Percentiles rank a stretch among this genome's conserved stretches.
phyloP scores from a whole-genome alignment of 2,329 filamentous ascomycete genomes.

The Saccharata proteae region DNA sequence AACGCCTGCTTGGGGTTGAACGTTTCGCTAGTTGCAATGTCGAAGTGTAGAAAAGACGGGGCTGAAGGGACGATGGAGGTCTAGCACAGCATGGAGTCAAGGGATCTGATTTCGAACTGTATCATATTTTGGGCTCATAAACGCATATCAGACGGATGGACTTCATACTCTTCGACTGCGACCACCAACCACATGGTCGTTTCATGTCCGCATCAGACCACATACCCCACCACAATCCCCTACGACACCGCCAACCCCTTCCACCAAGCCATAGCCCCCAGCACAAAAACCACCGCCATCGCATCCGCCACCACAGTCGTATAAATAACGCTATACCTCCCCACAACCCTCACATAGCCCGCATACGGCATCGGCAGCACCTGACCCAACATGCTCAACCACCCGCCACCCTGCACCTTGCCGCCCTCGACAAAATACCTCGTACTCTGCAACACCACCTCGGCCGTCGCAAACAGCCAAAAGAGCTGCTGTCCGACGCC shows the following conservation, averaged over 20 bases:
- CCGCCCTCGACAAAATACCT: constrained; percentile 59
- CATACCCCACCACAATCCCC: too few relatives aligned
- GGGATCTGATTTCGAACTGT: too few relatives aligned
- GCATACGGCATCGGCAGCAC: constrained; percentile 55
- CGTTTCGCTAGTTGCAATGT: too few relatives aligned
- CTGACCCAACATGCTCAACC: constrained; percentile 50
- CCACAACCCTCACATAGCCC: constrained; percentile 47
- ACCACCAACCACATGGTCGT: too few relatives aligned
- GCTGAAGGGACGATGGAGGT: too few relatives aligned
- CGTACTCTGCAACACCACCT: constrained; percentile 59
- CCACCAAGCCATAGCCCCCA: constrained; percentile 47
- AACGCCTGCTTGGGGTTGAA: too few relatives aligned
- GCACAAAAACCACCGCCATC: constrained; percentile 64
- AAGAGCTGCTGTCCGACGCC: constrained; percentile 49
- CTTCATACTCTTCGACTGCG: too few relatives aligned
- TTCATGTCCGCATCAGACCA: too few relatives aligned
- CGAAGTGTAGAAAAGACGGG: too few relatives aligned
- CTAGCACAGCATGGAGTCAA: too few relatives aligned
- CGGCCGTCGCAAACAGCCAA: constrained; percentile 68
- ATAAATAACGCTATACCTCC: constrained; percentile 60
- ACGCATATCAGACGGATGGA: too few relatives aligned
- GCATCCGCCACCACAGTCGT: constrained; percentile 60
- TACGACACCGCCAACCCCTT: constrained; percentile 17
- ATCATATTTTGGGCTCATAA: too few relatives aligned
- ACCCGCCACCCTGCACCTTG: constrained; percentile 44